Evolutionary conservation across 139 green algal genomes (phyloP).

Genomic region (Asterochloris erici): DNA sequence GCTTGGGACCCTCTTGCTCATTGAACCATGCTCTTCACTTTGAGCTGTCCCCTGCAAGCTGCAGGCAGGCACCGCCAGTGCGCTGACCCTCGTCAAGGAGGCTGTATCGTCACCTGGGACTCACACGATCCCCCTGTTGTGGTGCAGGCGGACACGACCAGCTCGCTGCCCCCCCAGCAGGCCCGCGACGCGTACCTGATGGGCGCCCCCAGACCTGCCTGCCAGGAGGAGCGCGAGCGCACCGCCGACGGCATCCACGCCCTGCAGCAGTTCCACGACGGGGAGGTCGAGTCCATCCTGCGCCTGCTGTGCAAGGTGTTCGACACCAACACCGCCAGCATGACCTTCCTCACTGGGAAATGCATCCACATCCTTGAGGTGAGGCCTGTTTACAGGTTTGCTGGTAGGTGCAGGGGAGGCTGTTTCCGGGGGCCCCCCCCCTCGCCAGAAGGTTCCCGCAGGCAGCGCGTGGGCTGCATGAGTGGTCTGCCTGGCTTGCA

Average conservation of each 20-base stretch:
- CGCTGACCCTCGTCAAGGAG: no score
- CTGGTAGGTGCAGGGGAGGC: no score
- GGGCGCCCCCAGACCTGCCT: conserved; percentile 23
- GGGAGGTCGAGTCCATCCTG: conserved; percentile 30
- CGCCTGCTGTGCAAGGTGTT: conserved; percentile 33
- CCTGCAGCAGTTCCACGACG: conserved; percentile 17
- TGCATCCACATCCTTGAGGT: conserved; percentile 22
- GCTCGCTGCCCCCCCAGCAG: conserved; percentile 11
- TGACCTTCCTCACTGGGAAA: conserved; percentile 28
- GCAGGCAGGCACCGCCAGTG: no score
- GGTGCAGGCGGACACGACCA: not conserved
- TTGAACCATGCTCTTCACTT: no score
- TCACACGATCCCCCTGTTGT: not conserved
- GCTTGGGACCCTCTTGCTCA: no score
- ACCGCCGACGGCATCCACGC: conserved; percentile 29
- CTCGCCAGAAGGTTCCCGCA: no score
- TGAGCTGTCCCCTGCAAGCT: no score
- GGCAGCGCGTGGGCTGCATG: no score
- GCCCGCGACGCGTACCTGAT: conserved; percentile 21
- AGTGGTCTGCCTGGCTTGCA: no score
- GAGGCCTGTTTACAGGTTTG: no score
- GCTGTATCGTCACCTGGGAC: no score
- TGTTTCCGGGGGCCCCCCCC: no score
- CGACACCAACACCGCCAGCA: conserved; percentile 24
- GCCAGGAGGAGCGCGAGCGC: conserved; percentile 14